phyloP scores from a whole-genome alignment of 768 basidiomycete genomes.

The Suillus alpinus region DNA sequence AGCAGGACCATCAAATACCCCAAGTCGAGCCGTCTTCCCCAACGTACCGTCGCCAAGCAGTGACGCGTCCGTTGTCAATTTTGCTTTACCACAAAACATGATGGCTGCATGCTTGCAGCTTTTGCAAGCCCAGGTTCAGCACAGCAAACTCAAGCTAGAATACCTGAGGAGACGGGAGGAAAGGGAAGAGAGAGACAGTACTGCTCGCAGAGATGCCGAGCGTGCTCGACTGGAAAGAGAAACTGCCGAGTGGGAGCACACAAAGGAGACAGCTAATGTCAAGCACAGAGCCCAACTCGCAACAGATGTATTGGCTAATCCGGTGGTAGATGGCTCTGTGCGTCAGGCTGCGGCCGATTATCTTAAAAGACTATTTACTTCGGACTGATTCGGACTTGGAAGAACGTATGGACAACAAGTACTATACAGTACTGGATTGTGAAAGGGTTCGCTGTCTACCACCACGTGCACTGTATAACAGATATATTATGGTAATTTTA shows the following conservation, averaged over 20 bases:
- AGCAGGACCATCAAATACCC: conserved; percentile 17
- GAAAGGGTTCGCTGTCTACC: background rate
- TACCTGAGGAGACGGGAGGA: conserved; percentile 66
- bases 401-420: background rate
- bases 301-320: conserved; percentile 61
- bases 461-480: background rate
- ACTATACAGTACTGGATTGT: background rate
- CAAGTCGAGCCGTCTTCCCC: conserved; percentile 12
- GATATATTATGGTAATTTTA: background rate
- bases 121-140: conserved; percentile 65
- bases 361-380: conserved; percentile 60
- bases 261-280: conserved; percentile 45
- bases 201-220: conserved; percentile 49
- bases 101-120: conserved; percentile 56
- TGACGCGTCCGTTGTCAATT: conserved; percentile 44
- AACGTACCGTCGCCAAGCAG: conserved; percentile 16
- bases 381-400: conserved; percentile 19
- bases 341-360: conserved; percentile 70
- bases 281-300: conserved; percentile 68
- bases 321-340: conserved; percentile 54
- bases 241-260: conserved; percentile 51
- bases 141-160: conserved; percentile 68
- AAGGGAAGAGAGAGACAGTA: conserved; percentile 61
- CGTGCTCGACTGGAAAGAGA: conserved; percentile 54
- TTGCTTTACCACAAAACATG: conserved; percentile 56